Conservation (phyloP, 2,329 filamentous ascomycete genomes). For the Hortaea sp. region DNA sequence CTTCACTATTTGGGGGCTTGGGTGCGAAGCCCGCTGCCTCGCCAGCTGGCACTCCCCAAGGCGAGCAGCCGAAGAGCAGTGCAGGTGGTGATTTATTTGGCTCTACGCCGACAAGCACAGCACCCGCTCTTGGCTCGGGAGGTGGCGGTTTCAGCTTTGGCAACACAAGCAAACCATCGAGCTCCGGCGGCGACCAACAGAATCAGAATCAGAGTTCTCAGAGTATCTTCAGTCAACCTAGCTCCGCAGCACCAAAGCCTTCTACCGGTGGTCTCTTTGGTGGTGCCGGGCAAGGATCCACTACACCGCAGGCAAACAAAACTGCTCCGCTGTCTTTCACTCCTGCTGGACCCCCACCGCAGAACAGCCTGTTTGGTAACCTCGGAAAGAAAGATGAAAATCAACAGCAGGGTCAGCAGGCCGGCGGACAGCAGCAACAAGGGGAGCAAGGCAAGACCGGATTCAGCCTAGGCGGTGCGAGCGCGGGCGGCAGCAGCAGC, state of each 20-base stretch:
- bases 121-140: background rate
- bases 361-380: conserved; percentile 1
- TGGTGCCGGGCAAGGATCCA: background rate
- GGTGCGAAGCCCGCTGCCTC: background rate
- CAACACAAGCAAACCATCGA: background rate
- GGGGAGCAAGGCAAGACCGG: background rate
- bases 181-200: background rate
- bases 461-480: background rate
- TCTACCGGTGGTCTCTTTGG: conserved; percentile 3
- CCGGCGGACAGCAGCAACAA: background rate
- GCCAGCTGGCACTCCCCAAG: background rate
- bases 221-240: background rate
- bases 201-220: background rate
- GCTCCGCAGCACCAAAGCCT: conserved; percentile 3
- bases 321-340: conserved; percentile 1
- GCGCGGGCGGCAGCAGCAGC: background rate
- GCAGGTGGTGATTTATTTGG: background rate
- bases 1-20: background rate
- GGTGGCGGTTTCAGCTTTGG: background rate
- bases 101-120: background rate
- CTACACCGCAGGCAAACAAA: conserved; percentile 3
- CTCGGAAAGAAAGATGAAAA: conserved; percentile 6
- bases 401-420: conserved; percentile 1
- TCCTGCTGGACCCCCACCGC: conserved; percentile 5
- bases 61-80: background rate